A percentile compares a stretch with the other conserved stretches of the same genome.
These are phyloP conservation scores for Eimeria acervulina DNA, from an alignment of 169 alveolate species.

Conservation along the genomic window DNA sequence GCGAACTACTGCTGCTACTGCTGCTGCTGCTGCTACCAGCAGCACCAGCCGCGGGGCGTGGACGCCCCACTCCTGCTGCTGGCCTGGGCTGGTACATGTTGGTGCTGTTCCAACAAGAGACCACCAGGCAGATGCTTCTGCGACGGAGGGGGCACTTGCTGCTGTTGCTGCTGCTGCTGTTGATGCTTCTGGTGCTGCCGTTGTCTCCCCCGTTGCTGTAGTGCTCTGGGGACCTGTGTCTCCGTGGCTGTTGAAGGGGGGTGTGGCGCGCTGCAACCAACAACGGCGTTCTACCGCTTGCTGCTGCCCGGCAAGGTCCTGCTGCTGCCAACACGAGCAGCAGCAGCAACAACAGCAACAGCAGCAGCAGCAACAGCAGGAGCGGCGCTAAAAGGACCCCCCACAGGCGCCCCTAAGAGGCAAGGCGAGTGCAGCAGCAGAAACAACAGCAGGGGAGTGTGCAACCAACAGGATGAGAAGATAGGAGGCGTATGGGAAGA, in stretches of 20 bases:
- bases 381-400: neutral
- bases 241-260: neutral
- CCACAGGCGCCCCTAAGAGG: neutral
- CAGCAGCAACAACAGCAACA: constrained; percentile 29
- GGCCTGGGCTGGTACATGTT: constrained; percentile 78
- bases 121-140: constrained; percentile 7
- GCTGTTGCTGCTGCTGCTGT: constrained; percentile 18
- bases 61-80: constrained; percentile 77
- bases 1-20: constrained; percentile 43
- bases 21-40: constrained; percentile 56
- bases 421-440: constrained; percentile 28
- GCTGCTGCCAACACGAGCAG: neutral
- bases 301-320: neutral
- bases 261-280: neutral
- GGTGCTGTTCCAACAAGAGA: neutral
- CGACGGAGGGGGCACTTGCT: neutral
- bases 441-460: constrained; percentile 16
- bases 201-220: neutral
- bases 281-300: neutral
- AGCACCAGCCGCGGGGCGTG: constrained; percentile 52
- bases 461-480: constrained; percentile 1
- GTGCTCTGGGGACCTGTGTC: neutral
- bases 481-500: constrained; percentile 8
- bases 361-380: constrained; percentile 15
- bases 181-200: constrained; percentile 3